Conservation (phyloP, 805 yeast genomes). For the Saturnispora galanensis region DNA sequence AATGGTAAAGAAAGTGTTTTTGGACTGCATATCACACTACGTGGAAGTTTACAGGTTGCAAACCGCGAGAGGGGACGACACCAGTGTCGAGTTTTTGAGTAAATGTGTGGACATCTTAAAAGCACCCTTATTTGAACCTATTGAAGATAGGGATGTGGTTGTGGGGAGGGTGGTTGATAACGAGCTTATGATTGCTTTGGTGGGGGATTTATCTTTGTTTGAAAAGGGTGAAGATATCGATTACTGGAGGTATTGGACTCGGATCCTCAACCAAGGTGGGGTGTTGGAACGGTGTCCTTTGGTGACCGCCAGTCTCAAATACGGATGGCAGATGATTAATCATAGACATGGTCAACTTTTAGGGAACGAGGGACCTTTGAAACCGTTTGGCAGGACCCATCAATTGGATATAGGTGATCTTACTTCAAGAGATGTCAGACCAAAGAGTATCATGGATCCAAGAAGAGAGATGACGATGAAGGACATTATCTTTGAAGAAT, state of each 20-base stretch:
- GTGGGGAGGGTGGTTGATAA: not conserved
- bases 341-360: not conserved
- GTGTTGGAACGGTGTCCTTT: not conserved
- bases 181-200: not conserved
- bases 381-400: not conserved
- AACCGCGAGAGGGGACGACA: not conserved
- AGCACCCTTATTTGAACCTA: not conserved
- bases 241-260: constrained; percentile 5
- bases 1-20: not conserved
- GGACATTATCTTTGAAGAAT: constrained; percentile 56
- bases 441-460: not conserved
- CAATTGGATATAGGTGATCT: no score
- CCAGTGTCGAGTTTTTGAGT: not conserved
- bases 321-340: constrained; percentile 5
- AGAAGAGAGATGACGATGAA: constrained; percentile 35
- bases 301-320: not conserved
- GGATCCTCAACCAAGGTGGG: not conserved
- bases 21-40: no score
- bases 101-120: not conserved
- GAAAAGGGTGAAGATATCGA: not conserved
- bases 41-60: no score
- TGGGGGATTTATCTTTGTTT: not conserved
- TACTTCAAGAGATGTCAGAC: no score
- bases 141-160: not conserved
- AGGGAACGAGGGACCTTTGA: not conserved